phyloP scores from a whole-genome alignment of 257 asterid species.

The Fraxinus americana region DNA sequence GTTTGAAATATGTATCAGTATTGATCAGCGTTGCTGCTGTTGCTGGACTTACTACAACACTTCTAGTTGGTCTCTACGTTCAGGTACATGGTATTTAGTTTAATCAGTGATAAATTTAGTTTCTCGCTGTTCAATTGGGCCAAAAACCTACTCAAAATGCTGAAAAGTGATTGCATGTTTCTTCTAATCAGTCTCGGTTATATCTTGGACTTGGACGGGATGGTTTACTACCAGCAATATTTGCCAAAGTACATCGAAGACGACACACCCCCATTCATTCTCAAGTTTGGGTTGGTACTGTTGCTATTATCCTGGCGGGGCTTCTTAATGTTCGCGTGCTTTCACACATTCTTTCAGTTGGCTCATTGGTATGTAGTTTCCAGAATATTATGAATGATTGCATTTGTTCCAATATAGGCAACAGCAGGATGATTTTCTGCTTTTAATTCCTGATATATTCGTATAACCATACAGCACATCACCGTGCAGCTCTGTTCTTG shows the following conservation, averaged over 20 bases:
- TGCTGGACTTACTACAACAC: slow-evolving; percentile 95
- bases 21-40: slow-evolving; percentile 94
- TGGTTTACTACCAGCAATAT: slow-evolving; percentile 79
- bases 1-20: slow-evolving; percentile 75
- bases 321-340: slow-evolving; percentile 79
- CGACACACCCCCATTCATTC: slow-evolving; percentile 86
- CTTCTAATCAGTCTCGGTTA: slow-evolving; percentile 70
- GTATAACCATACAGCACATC: slow-evolving; percentile 11
- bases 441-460: neutral
- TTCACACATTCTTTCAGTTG: slow-evolving; percentile 94
- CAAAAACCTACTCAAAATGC: neutral
- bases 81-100: slow-evolving; percentile 55
- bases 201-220: slow-evolving; percentile 98
- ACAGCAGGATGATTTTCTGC: slow-evolving; percentile 15
- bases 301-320: slow-evolving; percentile 82
- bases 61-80: slow-evolving; percentile 93
- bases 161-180: slow-evolving; percentile 29
- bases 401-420: slow-evolving; percentile 3
- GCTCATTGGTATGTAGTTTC: slow-evolving; percentile 74
- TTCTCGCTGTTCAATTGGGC: neutral
- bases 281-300: slow-evolving; percentile 90
- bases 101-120: slow-evolving; percentile 9
- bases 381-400: neutral
- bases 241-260: slow-evolving; percentile 72
- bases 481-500: slow-evolving; percentile 2